Evolutionary conservation across 1,139 yeast genomes (phyloP).

Genomic region (Suhomyces panamericanus): DNA sequence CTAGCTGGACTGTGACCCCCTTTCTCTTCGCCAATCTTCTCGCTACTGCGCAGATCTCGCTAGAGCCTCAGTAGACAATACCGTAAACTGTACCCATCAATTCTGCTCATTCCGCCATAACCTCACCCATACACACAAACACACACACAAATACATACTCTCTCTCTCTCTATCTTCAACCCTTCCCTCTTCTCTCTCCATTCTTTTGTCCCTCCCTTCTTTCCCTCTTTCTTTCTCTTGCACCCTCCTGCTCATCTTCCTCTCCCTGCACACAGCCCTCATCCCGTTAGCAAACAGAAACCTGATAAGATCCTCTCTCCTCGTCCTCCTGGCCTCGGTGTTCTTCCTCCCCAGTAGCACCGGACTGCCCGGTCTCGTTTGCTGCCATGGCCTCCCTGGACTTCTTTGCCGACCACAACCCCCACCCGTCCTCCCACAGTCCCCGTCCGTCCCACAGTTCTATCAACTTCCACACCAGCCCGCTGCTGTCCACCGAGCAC

Average conservation of each 20-base stretch:
- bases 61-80: too few relatives aligned
- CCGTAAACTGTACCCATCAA: too few relatives aligned
- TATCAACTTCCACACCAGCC: constrained; percentile 21
- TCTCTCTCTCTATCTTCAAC: not conserved
- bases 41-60: too few relatives aligned
- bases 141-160: too few relatives aligned
- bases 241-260: not conserved
- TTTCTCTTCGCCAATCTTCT: too few relatives aligned
- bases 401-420: constrained; percentile 19
- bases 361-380: constrained; percentile 2
- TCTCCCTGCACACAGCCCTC: not conserved
- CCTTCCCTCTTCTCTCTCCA: not conserved
- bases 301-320: constrained; percentile 1
- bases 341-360: not conserved
- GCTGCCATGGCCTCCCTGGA: constrained; percentile 17
- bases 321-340: not conserved
- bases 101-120: too few relatives aligned
- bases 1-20: too few relatives aligned
- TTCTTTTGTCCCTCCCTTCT: not conserved
- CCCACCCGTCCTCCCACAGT: too few relatives aligned
- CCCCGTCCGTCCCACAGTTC: constrained; percentile 14
- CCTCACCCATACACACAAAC: too few relatives aligned
- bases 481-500: constrained; percentile 20
- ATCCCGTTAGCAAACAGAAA: not conserved
- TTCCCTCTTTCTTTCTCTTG: not conserved